A percentile compares a stretch with the other conserved stretches of the same genome.
Evolutionary conservation across 2,329 filamentous ascomycete species (phyloP).

Genomic region (Zelopaecilomyces penicillatus): DNA sequence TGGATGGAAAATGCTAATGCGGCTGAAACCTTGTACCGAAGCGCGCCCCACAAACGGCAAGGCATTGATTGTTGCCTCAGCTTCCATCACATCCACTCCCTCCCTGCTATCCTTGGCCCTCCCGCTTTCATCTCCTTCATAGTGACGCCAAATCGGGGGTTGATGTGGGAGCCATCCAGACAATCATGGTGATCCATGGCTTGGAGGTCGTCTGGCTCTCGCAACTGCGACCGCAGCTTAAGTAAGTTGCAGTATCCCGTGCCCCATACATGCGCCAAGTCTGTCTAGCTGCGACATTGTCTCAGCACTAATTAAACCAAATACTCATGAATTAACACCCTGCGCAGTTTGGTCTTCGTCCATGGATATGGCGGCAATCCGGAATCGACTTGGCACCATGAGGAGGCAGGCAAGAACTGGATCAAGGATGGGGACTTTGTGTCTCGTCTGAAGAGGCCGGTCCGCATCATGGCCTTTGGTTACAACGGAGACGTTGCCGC

Average conservation of each 20-base stretch:
- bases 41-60: too few species aligned
- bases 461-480: constrained; percentile 15
- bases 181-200: constrained; percentile 1
- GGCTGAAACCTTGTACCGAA: too few species aligned
- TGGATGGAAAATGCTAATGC: too few species aligned
- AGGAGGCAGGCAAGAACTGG: constrained; percentile 16
- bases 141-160: too few species aligned
- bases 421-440: constrained; percentile 17
- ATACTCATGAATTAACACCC: too few species aligned
- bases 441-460: constrained; percentile 7
- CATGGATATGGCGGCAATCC: constrained; percentile 15
- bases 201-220: constrained; percentile 8
- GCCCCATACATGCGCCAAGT: neutral
- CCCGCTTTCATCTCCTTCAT: too few species aligned
- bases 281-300: too few species aligned
- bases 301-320: too few species aligned
- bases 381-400: constrained; percentile 15
- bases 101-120: too few species aligned
- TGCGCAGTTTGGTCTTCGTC: constrained; percentile 15
- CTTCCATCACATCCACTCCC: too few species aligned
- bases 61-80: too few species aligned
- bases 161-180: too few species aligned
- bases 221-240: constrained; percentile 4
- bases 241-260: constrained; percentile 5
- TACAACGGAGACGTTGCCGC: constrained; percentile 16